Evolutionary conservation across 208 protist genomes (phyloP).

Genomic region (Crithidia brevicula): DNA sequence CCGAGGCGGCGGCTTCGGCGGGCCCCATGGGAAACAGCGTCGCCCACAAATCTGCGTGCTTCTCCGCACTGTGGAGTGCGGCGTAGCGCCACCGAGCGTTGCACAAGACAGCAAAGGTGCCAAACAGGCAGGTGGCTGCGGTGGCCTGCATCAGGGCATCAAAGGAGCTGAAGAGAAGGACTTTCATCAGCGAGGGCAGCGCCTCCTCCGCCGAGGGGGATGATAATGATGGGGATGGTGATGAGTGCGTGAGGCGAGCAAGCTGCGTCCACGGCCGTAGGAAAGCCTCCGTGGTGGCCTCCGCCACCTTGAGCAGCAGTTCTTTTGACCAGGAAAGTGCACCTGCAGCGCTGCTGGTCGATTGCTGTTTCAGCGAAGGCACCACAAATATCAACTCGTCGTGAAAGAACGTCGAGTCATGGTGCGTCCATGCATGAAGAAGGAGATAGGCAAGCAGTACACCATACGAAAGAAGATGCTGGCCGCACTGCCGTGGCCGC

Average conservation of each 20-base stretch:
- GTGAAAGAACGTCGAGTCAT: neutral
- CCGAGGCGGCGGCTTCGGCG: neutral
- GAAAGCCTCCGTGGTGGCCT: constrained; percentile 6
- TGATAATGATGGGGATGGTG: too few relatives aligned
- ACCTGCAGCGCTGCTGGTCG: too few relatives aligned
- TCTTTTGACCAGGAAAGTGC: neutral
- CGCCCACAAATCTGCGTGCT: constrained; percentile 12
- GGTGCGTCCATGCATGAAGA: neutral
- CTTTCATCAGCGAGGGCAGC: neutral
- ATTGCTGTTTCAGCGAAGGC: too few relatives aligned
- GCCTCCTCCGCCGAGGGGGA: too few relatives aligned
- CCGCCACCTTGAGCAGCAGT: neutral
- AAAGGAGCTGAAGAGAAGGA: neutral
- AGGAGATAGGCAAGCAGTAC: constrained; percentile 23
- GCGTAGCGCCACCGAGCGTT: constrained; percentile 26
- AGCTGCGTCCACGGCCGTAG: constrained; percentile 6
- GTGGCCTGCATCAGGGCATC: constrained; percentile 12
- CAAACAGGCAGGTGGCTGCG: constrained; percentile 31
- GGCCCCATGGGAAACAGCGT: neutral
- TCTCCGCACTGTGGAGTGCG: constrained; percentile 8
- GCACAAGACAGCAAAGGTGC: constrained; percentile 20
- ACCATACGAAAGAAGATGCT: constrained; percentile 24
- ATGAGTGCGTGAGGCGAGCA: too few relatives aligned
- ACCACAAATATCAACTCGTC: neutral
- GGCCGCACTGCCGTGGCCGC: constrained; percentile 23